Evolutionary conservation across 2,329 filamentous ascomycete genomes (phyloP), one percentile per base, ranked within the genome.

Genomic region (Thermomyces lanuginosus): DNA sequence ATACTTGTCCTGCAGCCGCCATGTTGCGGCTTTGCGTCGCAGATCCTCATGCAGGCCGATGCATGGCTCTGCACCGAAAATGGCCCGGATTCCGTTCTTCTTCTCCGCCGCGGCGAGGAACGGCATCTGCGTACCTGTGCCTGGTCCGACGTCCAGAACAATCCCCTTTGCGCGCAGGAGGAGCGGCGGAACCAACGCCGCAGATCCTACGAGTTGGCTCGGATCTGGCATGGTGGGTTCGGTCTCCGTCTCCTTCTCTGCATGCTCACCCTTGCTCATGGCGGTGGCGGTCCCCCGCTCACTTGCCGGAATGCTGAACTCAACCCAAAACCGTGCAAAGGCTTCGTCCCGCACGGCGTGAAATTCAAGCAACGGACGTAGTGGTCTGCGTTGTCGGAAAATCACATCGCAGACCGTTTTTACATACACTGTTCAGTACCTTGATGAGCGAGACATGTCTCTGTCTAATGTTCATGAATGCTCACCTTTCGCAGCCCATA

Each of bases 51-150:
- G 66, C 1, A 71, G 46, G 0, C 54, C 51, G 3, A 39, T 31
- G 21, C 60, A 61, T 0, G 67, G 67, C 38, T 71, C 67, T 1
- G 64, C 56, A 22, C 64, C 66, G 35, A 68, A 70, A 22, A 69
- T 56, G 8, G 50, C 47, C 6, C 37, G 51, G 32, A 68, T 56
- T 9, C 24, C 22, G 4, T 27, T 22, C 2, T 21, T 22, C 4
- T 16, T 8, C 3, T 52, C 46, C 2, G 46, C 40, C 5, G 47
- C 45, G 28, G 52, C 44, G 33, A 69, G 63, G 23, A 54, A 51
- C 1, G 47, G 46, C 24, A 68, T 50, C 29, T 66, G 58, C 8
- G 59, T 53, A 16, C 67, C 66, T 16, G 52, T 61, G 4, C 66
- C 66, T 1, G 66, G 66, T 4, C 61, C 61, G 16, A 64, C 48